Conservation (phyloP, 768 basidiomycete genomes). For the Terana coerulea region DNA sequence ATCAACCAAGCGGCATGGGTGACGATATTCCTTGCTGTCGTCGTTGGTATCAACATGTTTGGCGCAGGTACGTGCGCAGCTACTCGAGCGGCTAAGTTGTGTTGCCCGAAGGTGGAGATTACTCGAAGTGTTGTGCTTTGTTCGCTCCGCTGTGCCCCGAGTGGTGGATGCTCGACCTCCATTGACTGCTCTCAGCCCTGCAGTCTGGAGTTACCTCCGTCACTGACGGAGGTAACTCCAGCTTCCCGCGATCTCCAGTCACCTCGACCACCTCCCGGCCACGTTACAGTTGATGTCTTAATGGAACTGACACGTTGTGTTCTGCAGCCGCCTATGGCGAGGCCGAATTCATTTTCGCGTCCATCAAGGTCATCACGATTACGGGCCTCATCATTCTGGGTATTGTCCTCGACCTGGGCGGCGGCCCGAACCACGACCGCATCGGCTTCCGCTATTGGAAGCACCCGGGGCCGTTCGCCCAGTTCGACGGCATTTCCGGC, state of each 20-base stretch:
- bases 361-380: slow-evolving; percentile 89
- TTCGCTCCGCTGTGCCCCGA: too few relatives aligned
- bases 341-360: slow-evolving; percentile 84
- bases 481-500: slow-evolving; percentile 62
- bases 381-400: slow-evolving; percentile 55
- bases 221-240: too few relatives aligned
- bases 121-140: too few relatives aligned
- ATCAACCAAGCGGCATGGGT: slow-evolving; percentile 78
- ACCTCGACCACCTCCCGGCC: too few relatives aligned
- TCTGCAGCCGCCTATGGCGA: slow-evolving; percentile 67
- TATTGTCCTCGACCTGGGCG: slow-evolving; percentile 80
- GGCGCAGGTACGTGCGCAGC: slow-evolving; percentile 48
- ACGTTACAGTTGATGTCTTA: too few relatives aligned
- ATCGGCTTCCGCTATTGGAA: slow-evolving; percentile 77
- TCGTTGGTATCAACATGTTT: slow-evolving; percentile 69
- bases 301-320: neutral
- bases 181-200: too few relatives aligned
- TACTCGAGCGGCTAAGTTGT: slow-evolving; percentile 5
- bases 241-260: too few relatives aligned
- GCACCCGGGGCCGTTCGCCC: slow-evolving; percentile 84
- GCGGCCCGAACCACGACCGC: slow-evolving; percentile 79
- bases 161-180: too few relatives aligned
- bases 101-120: slow-evolving; percentile 8
- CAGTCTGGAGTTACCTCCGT: too few relatives aligned
- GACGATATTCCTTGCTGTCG: slow-evolving; percentile 68